These are phyloP conservation scores for Trametes gibbosa DNA, from an alignment of 768 basidiomycete species.

Conservation along the genomic window DNA sequence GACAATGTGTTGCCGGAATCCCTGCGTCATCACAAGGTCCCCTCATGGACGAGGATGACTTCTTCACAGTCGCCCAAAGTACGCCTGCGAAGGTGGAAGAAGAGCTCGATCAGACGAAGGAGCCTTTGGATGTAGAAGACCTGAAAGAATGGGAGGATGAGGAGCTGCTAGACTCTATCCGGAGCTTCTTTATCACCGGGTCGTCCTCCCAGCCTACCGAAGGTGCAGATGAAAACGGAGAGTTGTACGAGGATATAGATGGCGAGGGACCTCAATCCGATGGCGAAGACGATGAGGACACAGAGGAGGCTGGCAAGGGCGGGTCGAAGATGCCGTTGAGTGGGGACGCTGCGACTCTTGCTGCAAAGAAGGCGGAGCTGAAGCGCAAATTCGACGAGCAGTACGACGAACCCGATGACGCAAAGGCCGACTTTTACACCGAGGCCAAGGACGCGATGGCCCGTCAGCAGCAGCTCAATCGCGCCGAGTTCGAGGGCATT, in stretches of 20 bases:
- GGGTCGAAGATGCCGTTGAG: conserved; percentile 24
- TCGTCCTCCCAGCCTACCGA: conserved; percentile 33
- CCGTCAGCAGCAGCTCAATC: conserved; percentile 77
- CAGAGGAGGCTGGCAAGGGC: conserved; percentile 33
- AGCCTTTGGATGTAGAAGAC: conserved; percentile 43
- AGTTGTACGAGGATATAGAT: conserved; percentile 38
- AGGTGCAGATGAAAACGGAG: conserved; percentile 37
- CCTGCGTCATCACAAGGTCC: conserved; percentile 18
- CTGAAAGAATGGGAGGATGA: conserved; percentile 83
- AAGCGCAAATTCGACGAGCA: conserved; percentile 97
- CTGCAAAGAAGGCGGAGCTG: conserved; percentile 84
- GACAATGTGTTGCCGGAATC: conserved; percentile 1
- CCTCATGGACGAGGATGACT: conserved; percentile 60
- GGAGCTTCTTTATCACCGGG: conserved; percentile 89
- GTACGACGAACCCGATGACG: conserved; percentile 84
- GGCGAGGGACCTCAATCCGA: conserved; percentile 31
- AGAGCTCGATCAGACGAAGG: conserved; percentile 70
- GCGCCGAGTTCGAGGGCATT: conserved; percentile 78
- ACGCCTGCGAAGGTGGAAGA: conserved; percentile 41
- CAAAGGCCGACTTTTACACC: conserved; percentile 85
- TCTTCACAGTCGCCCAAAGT: conserved; percentile 61
- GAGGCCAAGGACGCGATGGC: conserved; percentile 91
- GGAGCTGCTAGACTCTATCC: conserved; percentile 80
- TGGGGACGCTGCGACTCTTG: conserved; percentile 49
- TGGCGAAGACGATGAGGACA: conserved; percentile 41